phyloP scores from a whole-genome alignment of 768 basidiomycete genomes.

The Infundibulicybe gibba region DNA sequence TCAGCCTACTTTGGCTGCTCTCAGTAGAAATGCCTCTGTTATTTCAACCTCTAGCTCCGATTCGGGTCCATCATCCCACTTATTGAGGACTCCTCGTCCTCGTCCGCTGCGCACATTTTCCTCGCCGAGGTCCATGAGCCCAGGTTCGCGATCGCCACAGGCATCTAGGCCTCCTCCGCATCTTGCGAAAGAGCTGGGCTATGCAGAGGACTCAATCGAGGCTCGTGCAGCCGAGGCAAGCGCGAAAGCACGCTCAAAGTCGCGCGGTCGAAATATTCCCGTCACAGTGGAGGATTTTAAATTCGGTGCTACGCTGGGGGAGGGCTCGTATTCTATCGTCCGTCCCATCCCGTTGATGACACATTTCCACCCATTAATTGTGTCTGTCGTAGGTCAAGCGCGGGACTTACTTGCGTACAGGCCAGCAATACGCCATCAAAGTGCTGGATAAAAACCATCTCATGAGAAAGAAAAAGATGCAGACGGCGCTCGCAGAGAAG shows the following conservation, averaged over 20 bases:
- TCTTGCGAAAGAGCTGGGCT: conserved; percentile 54
- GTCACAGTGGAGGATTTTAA: conserved; percentile 62
- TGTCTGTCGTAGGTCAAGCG: conserved; percentile 46
- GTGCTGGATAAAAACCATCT: conserved; percentile 80
- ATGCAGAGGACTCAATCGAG: conserved; percentile 8
- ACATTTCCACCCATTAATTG: neutral
- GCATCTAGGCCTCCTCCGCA: conserved; percentile 49
- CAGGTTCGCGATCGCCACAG: conserved; percentile 33
- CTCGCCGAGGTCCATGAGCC: conserved; percentile 57
- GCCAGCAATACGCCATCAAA: conserved; percentile 73
- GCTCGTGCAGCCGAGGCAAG: conserved; percentile 7
- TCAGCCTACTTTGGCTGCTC: conserved; percentile 44
- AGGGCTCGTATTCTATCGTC: conserved; percentile 82
- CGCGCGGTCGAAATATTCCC: conserved; percentile 40
- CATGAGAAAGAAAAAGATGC: conserved; percentile 67
- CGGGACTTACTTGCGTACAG: conserved; percentile 49
- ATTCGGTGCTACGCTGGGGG: conserved; percentile 71
- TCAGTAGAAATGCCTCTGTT: conserved; percentile 75
- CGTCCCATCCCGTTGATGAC: conserved; percentile 19
- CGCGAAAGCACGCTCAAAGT: conserved; percentile 31
- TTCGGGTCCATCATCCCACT: conserved; percentile 38
- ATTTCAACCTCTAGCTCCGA: conserved; percentile 65
- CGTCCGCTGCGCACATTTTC: conserved; percentile 65
- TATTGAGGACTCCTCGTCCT: conserved; percentile 39
- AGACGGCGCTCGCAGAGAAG: conserved; percentile 77